A percentile compares a stretch with the other conserved stretches of the same genome.
Evolutionary conservation across 129 eudicot species (phyloP).

Genomic region (Lactuca sativa): DNA sequence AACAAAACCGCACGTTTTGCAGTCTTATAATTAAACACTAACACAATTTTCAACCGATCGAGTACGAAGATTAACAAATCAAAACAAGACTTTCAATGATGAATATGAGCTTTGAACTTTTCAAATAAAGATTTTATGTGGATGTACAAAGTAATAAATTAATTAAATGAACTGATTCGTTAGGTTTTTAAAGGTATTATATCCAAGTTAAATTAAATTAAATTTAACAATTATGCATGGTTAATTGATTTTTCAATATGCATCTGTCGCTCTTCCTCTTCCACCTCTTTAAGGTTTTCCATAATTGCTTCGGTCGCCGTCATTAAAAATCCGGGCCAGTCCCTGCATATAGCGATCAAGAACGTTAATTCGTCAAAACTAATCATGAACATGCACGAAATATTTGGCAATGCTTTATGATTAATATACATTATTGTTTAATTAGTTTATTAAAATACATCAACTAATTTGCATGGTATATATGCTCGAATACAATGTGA

Average conservation of each 20-base stretch:
- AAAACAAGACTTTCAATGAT: not conserved
- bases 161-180: conserved; percentile 1
- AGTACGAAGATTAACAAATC: not conserved
- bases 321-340: conserved; percentile 65
- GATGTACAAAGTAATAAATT: conserved; percentile 11
- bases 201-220: conserved; percentile 1
- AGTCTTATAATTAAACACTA: no score
- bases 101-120: not conserved
- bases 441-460: not conserved
- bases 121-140: not conserved
- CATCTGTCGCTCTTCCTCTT: conserved; percentile 28
- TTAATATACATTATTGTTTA: not conserved
- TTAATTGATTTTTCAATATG: not conserved
- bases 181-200: not conserved
- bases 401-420: not conserved
- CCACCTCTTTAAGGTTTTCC: conserved; percentile 59
- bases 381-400: not conserved
- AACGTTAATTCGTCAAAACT: not conserved
- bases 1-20: not conserved
- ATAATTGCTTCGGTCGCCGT: conserved; percentile 67
- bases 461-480: not conserved
- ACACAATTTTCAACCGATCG: not conserved
- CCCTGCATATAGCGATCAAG: conserved; percentile 35
- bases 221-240: not conserved
- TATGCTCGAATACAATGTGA: not conserved